Conservation (phyloP, 129 eudicot genomes). For the Apium graveolens region DNA sequence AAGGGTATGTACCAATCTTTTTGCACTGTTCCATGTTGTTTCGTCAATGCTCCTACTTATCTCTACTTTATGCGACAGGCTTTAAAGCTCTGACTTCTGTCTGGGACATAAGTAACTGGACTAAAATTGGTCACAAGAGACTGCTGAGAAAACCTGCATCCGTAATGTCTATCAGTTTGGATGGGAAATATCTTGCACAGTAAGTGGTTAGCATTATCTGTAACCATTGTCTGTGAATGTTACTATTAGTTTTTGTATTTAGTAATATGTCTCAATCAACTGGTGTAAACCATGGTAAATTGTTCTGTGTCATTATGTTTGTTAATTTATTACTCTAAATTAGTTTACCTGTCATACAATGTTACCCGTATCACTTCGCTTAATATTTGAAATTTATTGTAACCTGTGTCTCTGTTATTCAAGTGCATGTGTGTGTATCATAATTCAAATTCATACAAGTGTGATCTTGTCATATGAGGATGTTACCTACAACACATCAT, state of each 20-base stretch:
- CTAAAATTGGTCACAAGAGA: constrained; percentile 69
- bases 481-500: not conserved
- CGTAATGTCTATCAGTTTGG: constrained; percentile 72
- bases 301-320: not conserved
- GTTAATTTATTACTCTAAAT: not conserved
- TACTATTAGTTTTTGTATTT: not conserved
- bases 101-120: constrained; percentile 93
- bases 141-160: constrained; percentile 80
- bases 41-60: constrained; percentile 1
- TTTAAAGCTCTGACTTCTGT: constrained; percentile 61
- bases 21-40: not conserved
- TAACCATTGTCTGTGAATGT: not conserved
- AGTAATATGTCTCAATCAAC: not conserved
- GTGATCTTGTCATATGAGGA: not conserved
- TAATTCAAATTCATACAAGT: not conserved
- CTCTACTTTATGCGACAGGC: constrained; percentile 26
- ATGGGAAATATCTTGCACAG: constrained; percentile 95
- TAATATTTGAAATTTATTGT: not conserved
- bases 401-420: not conserved
- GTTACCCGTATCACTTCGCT: not conserved
- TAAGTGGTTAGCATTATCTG: constrained; percentile 31
- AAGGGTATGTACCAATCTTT: constrained; percentile 46
- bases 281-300: not conserved
- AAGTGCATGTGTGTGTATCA: not conserved
- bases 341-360: not conserved